Conservation (phyloP, 345 rosid genomes). For the Pugionium dolabratum region DNA sequence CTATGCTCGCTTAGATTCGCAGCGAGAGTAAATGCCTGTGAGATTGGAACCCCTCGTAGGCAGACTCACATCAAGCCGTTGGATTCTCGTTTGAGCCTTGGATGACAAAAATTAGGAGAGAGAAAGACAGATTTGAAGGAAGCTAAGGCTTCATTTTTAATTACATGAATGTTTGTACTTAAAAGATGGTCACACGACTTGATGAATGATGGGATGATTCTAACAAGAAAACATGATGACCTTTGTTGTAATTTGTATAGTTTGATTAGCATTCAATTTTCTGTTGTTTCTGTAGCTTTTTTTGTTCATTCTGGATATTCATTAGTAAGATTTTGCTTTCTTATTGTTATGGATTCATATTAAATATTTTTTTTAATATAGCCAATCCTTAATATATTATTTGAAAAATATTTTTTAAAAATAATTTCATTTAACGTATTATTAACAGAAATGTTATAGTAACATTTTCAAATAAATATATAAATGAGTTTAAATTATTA, state of each 20-base stretch:
- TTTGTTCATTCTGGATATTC: not conserved
- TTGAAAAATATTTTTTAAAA: too few relatives aligned
- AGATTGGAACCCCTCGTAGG: constrained; percentile 92
- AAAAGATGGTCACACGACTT: constrained; percentile 29
- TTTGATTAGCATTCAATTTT: constrained; percentile 27
- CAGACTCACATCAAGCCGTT: constrained; percentile 50
- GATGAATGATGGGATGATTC: constrained; percentile 31
- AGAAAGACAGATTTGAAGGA: not conserved
- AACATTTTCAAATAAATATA: too few relatives aligned
- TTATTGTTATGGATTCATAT: constrained; percentile 26
- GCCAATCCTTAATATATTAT: too few relatives aligned
- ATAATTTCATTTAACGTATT: too few relatives aligned
- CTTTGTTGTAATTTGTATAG: constrained; percentile 48
- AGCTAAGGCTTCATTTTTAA: not conserved
- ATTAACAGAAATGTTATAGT: too few relatives aligned
- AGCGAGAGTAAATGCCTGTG: constrained; percentile 97
- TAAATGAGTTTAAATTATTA: too few relatives aligned
- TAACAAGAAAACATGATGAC: constrained; percentile 5
- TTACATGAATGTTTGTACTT: constrained; percentile 37
- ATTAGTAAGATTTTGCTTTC: constrained; percentile 22
- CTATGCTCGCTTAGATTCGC: constrained; percentile 95
- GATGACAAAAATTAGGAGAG: constrained; percentile 39
- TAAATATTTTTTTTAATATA: not conserved
- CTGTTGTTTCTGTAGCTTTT: not conserved
- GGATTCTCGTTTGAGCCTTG: constrained; percentile 77